phyloP scores from a whole-genome alignment of 2,329 filamentous ascomycete species.

The Pestalotiopsis sp. region DNA sequence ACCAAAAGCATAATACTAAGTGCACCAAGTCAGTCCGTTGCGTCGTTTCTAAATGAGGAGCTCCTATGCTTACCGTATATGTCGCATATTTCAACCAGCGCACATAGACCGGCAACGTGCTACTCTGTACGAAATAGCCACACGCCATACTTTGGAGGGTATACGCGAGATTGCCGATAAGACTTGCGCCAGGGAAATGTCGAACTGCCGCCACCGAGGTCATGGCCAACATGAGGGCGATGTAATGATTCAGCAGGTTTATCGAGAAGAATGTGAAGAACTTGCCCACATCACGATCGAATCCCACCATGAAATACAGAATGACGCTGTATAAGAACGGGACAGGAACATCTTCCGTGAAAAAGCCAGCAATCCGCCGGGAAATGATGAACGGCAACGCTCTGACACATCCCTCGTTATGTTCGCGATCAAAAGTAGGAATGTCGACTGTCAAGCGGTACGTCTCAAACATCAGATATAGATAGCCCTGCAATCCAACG shows the following conservation, averaged over 20 bases:
- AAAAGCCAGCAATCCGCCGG: conserved; percentile 65
- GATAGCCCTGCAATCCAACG: conserved; percentile 71
- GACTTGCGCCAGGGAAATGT: conserved; percentile 68
- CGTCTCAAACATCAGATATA: conserved; percentile 74
- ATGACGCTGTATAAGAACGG: conserved; percentile 70
- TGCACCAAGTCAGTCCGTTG: conserved; percentile 17
- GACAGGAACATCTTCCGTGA: conserved; percentile 72
- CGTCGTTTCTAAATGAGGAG: background rate
- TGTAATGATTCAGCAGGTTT: conserved; percentile 69
- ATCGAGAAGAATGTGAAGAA: conserved; percentile 75
- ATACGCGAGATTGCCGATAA: conserved; percentile 72
- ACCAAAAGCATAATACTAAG: conserved; percentile 68
- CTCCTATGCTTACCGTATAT: conserved; percentile 48
- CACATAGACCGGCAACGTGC: conserved; percentile 75
- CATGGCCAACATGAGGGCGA: conserved; percentile 70
- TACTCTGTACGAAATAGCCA: conserved; percentile 74
- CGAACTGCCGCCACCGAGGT: conserved; percentile 65
- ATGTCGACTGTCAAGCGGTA: conserved; percentile 77
- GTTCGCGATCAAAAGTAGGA: conserved; percentile 73
- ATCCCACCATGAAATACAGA: conserved; percentile 78
- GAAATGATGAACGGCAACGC: conserved; percentile 71
- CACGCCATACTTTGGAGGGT: conserved; percentile 75
- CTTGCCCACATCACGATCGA: conserved; percentile 60
- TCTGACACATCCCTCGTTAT: conserved; percentile 70
- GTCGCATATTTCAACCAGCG: conserved; percentile 73